Conservation (phyloP, 2,329 filamentous ascomycete species). For the Fusarium musae region DNA sequence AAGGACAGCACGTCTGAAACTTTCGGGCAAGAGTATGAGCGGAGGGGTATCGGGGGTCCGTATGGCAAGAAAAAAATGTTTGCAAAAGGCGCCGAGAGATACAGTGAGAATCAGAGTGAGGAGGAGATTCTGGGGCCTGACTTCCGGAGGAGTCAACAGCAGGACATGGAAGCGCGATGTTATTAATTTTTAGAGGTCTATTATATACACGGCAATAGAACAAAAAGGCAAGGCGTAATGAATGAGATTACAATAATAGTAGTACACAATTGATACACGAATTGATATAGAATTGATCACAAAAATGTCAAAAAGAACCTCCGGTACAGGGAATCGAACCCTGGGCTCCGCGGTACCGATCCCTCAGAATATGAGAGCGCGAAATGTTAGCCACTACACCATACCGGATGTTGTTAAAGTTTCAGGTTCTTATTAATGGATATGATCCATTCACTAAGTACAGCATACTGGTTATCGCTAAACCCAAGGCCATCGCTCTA, state of each 20-base stretch:
- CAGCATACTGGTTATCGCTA: background rate
- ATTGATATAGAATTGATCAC: fast-evolving
- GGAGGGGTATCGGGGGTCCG: background rate
- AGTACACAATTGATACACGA: background rate
- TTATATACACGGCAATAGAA: fast-evolving
- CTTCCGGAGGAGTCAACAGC: constrained; percentile 16
- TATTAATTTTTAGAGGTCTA: fast-evolving
- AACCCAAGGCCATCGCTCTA: fast-evolving
- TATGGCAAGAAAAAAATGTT: constrained; percentile 19
- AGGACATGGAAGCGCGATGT: background rate
- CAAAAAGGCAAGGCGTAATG: no score
- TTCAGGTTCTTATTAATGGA: fast-evolving
- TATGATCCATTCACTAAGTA: fast-evolving
- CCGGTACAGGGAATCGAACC: constrained; percentile 47
- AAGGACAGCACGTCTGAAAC: constrained; percentile 12
- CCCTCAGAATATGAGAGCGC: constrained; percentile 46
- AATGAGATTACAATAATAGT: background rate
- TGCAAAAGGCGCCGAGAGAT: background rate
- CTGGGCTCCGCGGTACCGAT: constrained; percentile 42
- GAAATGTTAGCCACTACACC: constrained; percentile 51
- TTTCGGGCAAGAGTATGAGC: background rate
- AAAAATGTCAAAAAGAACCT: background rate
- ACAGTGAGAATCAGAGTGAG: constrained; percentile 31
- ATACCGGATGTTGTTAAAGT: constrained; percentile 39
- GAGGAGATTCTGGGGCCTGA: constrained; percentile 37